phyloP scores from a whole-genome alignment of 495 filamentous ascomycete species.

The Annulohypoxylon maeteangense region DNA sequence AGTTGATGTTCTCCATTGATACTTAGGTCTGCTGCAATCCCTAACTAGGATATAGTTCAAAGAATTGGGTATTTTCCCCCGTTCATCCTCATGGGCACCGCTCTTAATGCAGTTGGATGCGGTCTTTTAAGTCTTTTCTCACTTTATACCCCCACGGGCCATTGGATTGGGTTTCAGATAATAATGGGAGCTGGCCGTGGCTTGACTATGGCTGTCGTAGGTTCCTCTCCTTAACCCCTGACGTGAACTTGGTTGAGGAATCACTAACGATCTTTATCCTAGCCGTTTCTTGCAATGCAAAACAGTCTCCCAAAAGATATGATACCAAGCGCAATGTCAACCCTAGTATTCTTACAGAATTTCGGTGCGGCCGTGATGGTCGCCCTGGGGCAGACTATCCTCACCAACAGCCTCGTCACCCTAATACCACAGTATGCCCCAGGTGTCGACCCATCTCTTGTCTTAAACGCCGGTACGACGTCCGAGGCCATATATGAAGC shows the following conservation, averaged over 20 bases:
- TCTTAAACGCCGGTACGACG: slow-evolving; percentile 50
- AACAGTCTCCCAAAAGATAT: slow-evolving; percentile 31
- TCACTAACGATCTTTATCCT: not conserved
- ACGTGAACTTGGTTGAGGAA: not conserved
- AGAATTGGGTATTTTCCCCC: slow-evolving; percentile 61
- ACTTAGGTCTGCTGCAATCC: too few relatives aligned
- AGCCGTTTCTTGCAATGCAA: slow-evolving; percentile 42
- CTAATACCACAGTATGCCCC: slow-evolving; percentile 43
- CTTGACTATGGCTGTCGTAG: slow-evolving; percentile 53
- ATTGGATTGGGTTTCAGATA: slow-evolving; percentile 70
- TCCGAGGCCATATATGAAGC: not conserved
- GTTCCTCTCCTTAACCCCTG: not conserved
- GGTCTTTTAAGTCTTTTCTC: slow-evolving; percentile 60
- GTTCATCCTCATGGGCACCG: slow-evolving; percentile 57
- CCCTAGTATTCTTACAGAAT: slow-evolving; percentile 49
- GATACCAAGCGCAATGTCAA: slow-evolving; percentile 45
- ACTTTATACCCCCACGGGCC: slow-evolving; percentile 51
- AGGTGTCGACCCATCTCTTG: slow-evolving; percentile 36
- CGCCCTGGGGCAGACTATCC: slow-evolving; percentile 44
- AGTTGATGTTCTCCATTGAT: slow-evolving; percentile 4
- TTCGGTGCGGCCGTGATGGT: slow-evolving; percentile 49
- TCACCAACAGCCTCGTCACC: slow-evolving; percentile 44
- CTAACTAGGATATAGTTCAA: slow-evolving; percentile 17
- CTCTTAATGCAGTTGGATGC: slow-evolving; percentile 60
- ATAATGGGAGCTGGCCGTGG: slow-evolving; percentile 63